Conservation (phyloP, 2,329 filamentous ascomycete genomes). For the Chalara sp. region DNA sequence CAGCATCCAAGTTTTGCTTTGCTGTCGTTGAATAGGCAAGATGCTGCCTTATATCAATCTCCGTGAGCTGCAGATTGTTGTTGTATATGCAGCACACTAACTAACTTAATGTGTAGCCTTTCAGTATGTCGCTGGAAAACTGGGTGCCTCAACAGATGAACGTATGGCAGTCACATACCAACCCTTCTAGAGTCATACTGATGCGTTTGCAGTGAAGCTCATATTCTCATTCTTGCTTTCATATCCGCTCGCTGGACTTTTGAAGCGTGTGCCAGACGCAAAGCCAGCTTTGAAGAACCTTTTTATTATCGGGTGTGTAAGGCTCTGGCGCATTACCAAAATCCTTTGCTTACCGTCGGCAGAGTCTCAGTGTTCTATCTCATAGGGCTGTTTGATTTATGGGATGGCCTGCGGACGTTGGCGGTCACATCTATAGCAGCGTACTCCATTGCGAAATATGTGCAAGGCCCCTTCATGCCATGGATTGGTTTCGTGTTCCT, state of each 20-base stretch:
- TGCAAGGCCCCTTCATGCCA: conserved; percentile 91
- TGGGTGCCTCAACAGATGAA: conserved; percentile 60
- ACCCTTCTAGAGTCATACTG: neutral
- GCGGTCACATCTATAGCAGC: conserved; percentile 71
- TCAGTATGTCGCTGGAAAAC: conserved; percentile 44
- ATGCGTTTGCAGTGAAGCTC: conserved; percentile 69
- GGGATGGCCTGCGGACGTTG: conserved; percentile 75
- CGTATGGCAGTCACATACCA: conserved; percentile 33
- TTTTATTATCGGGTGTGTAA: conserved; percentile 68
- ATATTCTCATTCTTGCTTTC: conserved; percentile 86
- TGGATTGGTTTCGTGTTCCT: conserved; percentile 92
- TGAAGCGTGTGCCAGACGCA: conserved; percentile 85
- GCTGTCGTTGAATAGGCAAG: neutral
- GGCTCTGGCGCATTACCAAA: conserved; percentile 2
- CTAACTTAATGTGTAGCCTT: conserved; percentile 43
- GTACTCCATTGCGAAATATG: conserved; percentile 76
- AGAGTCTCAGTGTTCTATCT: conserved; percentile 85
- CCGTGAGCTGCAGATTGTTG: conserved; percentile 35
- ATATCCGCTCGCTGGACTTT: conserved; percentile 79
- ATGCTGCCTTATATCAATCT: conserved; percentile 61
- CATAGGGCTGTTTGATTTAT: conserved; percentile 87
- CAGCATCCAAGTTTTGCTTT: too few species aligned
- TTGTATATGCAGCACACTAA: too few species aligned
- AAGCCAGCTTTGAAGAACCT: conserved; percentile 80
- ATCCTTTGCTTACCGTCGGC: conserved; percentile 7